Evolutionary conservation across 2,329 filamentous ascomycete genomes (phyloP), one percentile per base, ranked within the genome.

Genomic region (Nannizziopsis barbatae): DNA sequence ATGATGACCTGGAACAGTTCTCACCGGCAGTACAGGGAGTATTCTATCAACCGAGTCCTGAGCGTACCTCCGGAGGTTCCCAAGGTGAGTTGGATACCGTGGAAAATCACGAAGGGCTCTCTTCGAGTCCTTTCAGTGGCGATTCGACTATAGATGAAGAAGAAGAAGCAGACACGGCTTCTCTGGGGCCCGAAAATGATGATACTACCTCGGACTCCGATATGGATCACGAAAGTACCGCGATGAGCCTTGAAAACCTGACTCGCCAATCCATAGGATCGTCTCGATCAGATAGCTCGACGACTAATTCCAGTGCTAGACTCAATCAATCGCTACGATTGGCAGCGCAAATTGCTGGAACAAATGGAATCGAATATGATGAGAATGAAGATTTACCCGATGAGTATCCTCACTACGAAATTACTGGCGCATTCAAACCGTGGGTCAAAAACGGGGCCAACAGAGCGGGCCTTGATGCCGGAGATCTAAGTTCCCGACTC

Each of bases 221-320:
- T 22, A 71, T 66, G 32, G 74, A 75, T 47, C 71, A 84, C 53
- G 83, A 86, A 55, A 83, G 80, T 27, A 89, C 85, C 0, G 83
- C 86, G 64, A 86, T 89, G 80, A 90, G 82, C 32, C 71, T 94
- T 39, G 86, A 90, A 52, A 84, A 89, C 56, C 76, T 83, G 53
- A 87, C 83, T 1, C 78, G 79, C 30, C 81, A 78, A 20, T 84
- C 83, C 12, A 69, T 79, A 39, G 76, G 73, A 39, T 84, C 83
- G 8, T 71, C 74, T 2, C 75, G 76, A 20, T 79, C 77, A 17
- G 70, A 71, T 52, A 72, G 67, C 45, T 71, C 69, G 20, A 73
- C 72, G 22, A 81, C 77, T 14, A 78, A 78, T 14, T 86, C 84
- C 5, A 88, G 81, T 54, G 80, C 78, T 18, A 79, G 80, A 8